Conservation (phyloP, 306 rosid genomes). For the Vicia sativa region DNA sequence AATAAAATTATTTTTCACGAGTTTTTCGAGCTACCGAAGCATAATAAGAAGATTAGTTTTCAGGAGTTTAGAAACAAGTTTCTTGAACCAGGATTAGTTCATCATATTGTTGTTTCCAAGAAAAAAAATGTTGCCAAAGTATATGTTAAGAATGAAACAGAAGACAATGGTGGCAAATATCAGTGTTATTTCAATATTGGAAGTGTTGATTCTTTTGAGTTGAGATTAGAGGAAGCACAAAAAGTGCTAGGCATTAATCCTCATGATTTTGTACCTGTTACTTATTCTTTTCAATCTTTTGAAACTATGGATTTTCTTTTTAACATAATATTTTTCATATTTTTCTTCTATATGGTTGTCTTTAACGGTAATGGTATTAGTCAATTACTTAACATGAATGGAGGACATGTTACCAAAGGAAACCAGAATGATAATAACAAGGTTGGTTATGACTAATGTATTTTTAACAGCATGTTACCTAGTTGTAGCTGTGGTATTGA, state of each 20-base stretch:
- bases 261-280: constrained; percentile 85
- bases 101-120: background rate
- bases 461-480: background rate
- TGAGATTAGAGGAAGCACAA: constrained; percentile 93
- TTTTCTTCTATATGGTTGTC: too few relatives aligned
- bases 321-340: too few relatives aligned
- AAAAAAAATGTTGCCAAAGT: constrained; percentile 92
- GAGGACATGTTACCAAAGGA: constrained; percentile 83
- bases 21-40: too few relatives aligned
- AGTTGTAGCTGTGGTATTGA: background rate
- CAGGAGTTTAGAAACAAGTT: background rate
- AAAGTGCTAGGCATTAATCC: constrained; percentile 74
- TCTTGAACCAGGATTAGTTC: background rate
- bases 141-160: constrained; percentile 66
- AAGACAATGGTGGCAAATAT: too few relatives aligned
- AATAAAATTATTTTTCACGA: too few relatives aligned
- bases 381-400: constrained; percentile 86
- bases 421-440: constrained; percentile 87
- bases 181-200: constrained; percentile 85
- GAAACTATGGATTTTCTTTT: background rate
- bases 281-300: constrained; percentile 65
- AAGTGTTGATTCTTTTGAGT: constrained; percentile 90
- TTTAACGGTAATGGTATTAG: constrained; percentile 66
- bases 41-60: background rate
- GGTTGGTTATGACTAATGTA: constrained; percentile 48